Conservation (phyloP, 768 basidiomycete genomes). For the Suillus cothurnatus region DNA sequence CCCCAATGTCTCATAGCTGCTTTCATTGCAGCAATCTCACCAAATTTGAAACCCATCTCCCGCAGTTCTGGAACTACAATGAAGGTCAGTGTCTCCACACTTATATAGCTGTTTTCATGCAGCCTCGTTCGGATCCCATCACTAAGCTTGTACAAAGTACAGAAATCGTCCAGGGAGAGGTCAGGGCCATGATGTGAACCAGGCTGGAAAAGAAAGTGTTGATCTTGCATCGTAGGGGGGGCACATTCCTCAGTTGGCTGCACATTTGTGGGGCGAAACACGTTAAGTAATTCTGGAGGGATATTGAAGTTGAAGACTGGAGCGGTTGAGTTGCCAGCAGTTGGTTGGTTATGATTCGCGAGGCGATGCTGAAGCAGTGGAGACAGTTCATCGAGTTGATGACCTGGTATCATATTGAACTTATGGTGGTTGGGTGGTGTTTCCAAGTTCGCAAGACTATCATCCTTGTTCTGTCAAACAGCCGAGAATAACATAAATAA, state of each 20-base stretch:
- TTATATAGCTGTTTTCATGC: neutral
- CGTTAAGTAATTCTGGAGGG: neutral
- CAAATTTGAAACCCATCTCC: conserved; percentile 5
- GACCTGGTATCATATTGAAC: neutral
- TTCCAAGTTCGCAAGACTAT: neutral
- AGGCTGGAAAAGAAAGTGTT: neutral
- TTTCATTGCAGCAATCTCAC: conserved; percentile 4
- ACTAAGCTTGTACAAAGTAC: neutral
- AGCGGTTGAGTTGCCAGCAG: neutral
- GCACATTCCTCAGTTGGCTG: neutral
- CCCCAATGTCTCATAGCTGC: neutral
- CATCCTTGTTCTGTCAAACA: neutral
- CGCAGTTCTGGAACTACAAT: neutral
- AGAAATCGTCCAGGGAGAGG: neutral
- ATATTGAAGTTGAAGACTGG: neutral
- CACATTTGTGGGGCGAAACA: neutral
- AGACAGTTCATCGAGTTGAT: neutral
- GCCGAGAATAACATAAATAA: no score
- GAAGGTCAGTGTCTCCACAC: neutral
- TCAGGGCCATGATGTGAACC: neutral
- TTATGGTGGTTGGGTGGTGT: neutral
- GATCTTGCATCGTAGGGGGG: neutral
- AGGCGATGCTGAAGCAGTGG: neutral
- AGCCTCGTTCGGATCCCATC: neutral
- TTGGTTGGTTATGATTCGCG: neutral